Evolutionary conservation across 192 early-diverging fungal species (phyloP).

Genomic region (Coemansia sp.): DNA sequence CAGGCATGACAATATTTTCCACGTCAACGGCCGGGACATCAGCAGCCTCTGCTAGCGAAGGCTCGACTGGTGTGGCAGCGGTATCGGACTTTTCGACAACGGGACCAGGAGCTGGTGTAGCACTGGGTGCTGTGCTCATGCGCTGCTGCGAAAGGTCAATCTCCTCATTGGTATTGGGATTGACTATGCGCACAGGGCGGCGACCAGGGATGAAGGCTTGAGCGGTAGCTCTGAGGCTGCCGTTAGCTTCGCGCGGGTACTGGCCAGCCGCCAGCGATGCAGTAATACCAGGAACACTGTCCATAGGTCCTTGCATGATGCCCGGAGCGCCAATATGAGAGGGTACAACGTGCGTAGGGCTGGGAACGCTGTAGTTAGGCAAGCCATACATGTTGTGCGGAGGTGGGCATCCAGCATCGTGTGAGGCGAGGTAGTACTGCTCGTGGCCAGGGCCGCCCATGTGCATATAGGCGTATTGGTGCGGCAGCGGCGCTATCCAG

Average conservation of each 20-base stretch:
- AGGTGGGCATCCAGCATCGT: conserved; percentile 20
- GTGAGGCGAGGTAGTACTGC: conserved; percentile 40
- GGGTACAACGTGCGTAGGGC: conserved; percentile 18
- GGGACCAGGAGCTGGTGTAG: conserved; percentile 7
- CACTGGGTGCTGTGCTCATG: conserved; percentile 28
- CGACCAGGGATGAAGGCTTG: conserved; percentile 45
- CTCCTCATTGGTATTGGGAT: conserved; percentile 70
- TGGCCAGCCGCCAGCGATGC: conserved; percentile 39
- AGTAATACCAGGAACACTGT: conserved; percentile 34
- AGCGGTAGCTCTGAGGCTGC: conserved; percentile 26
- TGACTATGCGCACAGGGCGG: conserved; percentile 68
- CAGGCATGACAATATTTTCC: not conserved
- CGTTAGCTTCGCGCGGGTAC: conserved; percentile 4
- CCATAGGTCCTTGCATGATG: conserved; percentile 23
- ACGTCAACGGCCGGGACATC: not conserved
- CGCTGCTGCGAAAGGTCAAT: conserved; percentile 59
- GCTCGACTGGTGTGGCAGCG: not conserved
- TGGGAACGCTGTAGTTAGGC: conserved; percentile 36
- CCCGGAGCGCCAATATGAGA: conserved; percentile 31
- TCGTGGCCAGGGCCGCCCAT: conserved; percentile 39
- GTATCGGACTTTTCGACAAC: not conserved
- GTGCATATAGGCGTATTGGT: conserved; percentile 50
- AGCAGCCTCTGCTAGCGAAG: not conserved
- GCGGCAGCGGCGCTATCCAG: conserved; percentile 33
- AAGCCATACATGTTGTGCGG: conserved; percentile 36